phyloP scores from a whole-genome alignment of 257 asterid species.

The Nicotiana tabacum region DNA sequence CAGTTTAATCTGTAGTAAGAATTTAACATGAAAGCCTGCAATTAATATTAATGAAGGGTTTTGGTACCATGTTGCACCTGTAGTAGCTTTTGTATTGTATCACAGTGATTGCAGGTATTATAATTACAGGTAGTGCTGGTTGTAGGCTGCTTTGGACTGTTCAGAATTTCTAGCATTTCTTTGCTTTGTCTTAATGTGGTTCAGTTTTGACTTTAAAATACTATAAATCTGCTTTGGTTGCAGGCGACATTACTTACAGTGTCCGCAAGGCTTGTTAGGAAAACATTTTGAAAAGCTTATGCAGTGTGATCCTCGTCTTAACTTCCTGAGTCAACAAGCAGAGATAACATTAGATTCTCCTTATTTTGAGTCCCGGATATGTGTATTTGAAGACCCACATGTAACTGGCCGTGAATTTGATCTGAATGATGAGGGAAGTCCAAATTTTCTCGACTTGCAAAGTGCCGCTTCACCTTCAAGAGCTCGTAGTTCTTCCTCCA shows the following conservation, averaged over 20 bases:
- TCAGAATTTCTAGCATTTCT: not conserved
- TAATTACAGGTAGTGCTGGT: not conserved
- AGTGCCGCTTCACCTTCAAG: slow-evolving; percentile 72
- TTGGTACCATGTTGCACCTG: not conserved
- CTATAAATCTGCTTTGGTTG: not conserved
- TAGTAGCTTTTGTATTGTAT: not conserved
- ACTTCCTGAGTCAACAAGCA: slow-evolving; percentile 82
- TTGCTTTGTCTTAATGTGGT: not conserved
- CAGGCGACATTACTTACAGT: slow-evolving; percentile 90
- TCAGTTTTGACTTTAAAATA: not conserved
- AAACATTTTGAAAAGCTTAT: slow-evolving; percentile 88
- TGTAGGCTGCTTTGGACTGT: not conserved
- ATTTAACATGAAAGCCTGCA: not conserved
- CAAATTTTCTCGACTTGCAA: slow-evolving; percentile 53
- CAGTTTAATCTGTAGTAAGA: not conserved
- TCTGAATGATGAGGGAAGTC: slow-evolving; percentile 57
- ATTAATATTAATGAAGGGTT: not conserved
- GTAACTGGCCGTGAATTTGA: slow-evolving; percentile 45
- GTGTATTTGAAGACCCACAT: slow-evolving; percentile 49
- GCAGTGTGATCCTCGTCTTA: slow-evolving; percentile 92
- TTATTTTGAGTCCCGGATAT: slow-evolving; percentile 53
- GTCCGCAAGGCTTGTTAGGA: slow-evolving; percentile 78
- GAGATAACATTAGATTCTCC: slow-evolving; percentile 67
- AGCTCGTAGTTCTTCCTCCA: slow-evolving; percentile 70
- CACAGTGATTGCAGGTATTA: not conserved